These are phyloP conservation scores for Wickerhamomyces canadensis DNA, from an alignment of 805 yeast genomes.

Conservation along the genomic window DNA sequence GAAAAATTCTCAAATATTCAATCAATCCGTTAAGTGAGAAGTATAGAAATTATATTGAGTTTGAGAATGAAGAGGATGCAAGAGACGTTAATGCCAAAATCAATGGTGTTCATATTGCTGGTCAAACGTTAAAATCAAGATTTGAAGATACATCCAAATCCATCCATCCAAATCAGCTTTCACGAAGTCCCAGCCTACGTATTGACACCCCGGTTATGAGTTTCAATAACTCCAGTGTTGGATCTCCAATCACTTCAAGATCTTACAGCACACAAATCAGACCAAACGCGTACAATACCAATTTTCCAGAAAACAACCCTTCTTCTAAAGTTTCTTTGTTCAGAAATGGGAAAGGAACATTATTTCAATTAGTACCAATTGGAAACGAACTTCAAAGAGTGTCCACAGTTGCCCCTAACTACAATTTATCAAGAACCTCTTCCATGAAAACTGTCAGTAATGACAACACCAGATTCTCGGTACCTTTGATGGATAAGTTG, in stretches of 20 bases:
- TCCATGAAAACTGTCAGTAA: constrained; percentile 1
- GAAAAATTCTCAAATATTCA: constrained; percentile 16
- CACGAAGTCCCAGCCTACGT: background rate
- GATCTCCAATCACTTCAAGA: background rate
- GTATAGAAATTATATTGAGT: constrained; percentile 21
- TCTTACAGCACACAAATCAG: background rate
- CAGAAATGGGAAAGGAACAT: constrained; percentile 1
- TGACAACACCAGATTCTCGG: background rate
- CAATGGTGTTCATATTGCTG: constrained; percentile 22
- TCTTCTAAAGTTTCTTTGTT: background rate
- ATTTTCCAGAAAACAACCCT: background rate
- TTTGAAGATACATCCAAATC: constrained; percentile 3
- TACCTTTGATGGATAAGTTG: constrained; percentile 13
- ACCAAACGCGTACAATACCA: background rate
- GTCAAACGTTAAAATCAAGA: constrained; percentile 11
- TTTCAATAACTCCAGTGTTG: background rate
- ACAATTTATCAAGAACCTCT: constrained; percentile 1
- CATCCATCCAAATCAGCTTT: background rate
- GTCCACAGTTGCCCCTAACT: background rate
- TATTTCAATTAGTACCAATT: constrained; percentile 1
- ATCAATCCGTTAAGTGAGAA: constrained; percentile 8
- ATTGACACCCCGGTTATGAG: background rate
- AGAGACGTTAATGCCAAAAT: constrained; percentile 15
- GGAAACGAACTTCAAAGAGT: background rate
- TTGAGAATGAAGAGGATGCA: constrained; percentile 21